Evolutionary conservation across 208 protist species (phyloP), one percentile per base, ranked within the genome.

Genomic region (Wallacemonas sp.): DNA sequence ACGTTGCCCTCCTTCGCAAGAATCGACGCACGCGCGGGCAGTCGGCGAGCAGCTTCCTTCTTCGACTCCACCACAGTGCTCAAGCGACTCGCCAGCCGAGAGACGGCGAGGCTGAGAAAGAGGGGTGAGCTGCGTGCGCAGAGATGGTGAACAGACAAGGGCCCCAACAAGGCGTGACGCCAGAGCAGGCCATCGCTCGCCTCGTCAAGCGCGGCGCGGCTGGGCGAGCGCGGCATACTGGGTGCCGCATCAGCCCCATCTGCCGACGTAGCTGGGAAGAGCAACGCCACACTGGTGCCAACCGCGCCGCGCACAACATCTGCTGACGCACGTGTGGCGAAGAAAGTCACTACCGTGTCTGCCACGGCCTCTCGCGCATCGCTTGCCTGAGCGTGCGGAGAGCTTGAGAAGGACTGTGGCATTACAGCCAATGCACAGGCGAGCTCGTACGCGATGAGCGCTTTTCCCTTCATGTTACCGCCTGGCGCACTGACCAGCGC

Each of bases 111-210:
- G 36, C 60, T 62, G 9, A 82, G 70, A 19, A 68, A 53, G 42
- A 86, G 49, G 39, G 80, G 70, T 9, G 72, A 65, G 36, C 61
- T 76, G 39, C 69, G 56, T 15, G 30, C 22, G 14, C 76, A 39
- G 14, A 71, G 49, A 9, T 72, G 76, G 1, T 49, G 24, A 15
- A 66, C 36, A 24, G 39, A 19, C 21, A 82, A 47, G 26, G 67
- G 62, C 5, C 80, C 80, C 21, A 80, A 51, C 14, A 82, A 28
- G n/a, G 65, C 22, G 56, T 76, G 64, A 24, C 9, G 26, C 60
- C 45, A 55, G n/a, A 39, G n/a, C 5, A 31, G 22, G 21, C 62
- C 47, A 22, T 15, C 22, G n/a, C 22, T 46, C 58, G 27, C 54
- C 24, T 30, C 42, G 34, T 17, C 47, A 2, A n/a, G 22, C n/a